A percentile compares a stretch with the other conserved stretches of the same genome.
Evolutionary conservation across 352 stramenopile species (phyloP).

Genomic region (Phytophthora niederhauseri): DNA sequence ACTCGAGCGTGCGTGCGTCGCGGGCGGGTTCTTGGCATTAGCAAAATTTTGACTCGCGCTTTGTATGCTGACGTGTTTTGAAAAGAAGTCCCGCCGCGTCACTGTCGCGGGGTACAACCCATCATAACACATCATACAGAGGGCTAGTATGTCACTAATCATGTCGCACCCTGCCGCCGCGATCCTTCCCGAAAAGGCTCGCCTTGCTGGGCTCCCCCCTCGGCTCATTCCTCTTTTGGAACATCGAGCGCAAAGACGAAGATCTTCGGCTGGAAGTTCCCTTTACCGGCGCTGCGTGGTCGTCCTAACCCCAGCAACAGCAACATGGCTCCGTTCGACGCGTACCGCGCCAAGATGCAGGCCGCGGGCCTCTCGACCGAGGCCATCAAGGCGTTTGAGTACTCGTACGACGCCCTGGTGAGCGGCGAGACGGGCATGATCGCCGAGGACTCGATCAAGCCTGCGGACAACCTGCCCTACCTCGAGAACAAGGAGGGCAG

Average conservation of each 20-base stretch:
- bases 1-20: slow-evolving; percentile 16
- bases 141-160: slow-evolving; percentile 20
- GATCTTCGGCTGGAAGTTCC: slow-evolving; percentile 45
- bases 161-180: neutral
- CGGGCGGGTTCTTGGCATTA: neutral
- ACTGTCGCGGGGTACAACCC: neutral
- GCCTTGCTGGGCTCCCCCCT: neutral
- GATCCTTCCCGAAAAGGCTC: slow-evolving; percentile 22
- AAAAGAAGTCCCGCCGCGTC: neutral
- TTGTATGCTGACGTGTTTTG: slow-evolving; percentile 1
- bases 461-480: slow-evolving; percentile 81
- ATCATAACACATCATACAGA: slow-evolving; percentile 12
- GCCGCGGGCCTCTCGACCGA: slow-evolving; percentile 94
- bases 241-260: slow-evolving; percentile 45
- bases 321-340: slow-evolving; percentile 69
- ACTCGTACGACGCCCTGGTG: slow-evolving; percentile 96
- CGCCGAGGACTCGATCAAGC: slow-evolving; percentile 93
- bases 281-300: slow-evolving; percentile 35
- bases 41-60: slow-evolving; percentile 19
- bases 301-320: slow-evolving; percentile 34
- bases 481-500: slow-evolving; percentile 76
- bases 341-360: slow-evolving; percentile 97
- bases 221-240: slow-evolving; percentile 40
- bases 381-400: slow-evolving; percentile 98
- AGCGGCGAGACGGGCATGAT: slow-evolving; percentile 97